These are phyloP conservation scores for Eucalyptus viminalis DNA, from an alignment of 345 rosid genomes.

Conservation along the genomic window DNA sequence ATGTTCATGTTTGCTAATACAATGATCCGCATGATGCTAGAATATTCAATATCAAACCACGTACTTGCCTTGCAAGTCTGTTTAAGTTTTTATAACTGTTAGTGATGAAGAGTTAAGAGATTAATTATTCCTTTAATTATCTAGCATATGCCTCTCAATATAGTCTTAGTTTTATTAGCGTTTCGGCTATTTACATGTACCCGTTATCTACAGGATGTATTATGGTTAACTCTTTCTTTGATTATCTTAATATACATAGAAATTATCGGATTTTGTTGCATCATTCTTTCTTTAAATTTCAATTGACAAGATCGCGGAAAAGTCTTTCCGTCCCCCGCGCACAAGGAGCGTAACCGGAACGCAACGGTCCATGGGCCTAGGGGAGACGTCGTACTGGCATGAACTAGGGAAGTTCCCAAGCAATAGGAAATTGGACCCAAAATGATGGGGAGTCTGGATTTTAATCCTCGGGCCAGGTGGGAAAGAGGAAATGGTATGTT, in stretches of 20 bases:
- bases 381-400: neutral
- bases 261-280: no score
- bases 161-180: neutral
- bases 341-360: neutral
- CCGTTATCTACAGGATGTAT: neutral
- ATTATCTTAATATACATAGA: no score
- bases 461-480: neutral
- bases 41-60: no score
- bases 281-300: no score
- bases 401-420: neutral
- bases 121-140: no score
- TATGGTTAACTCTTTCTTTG: neutral
- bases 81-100: no score
- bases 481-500: neutral
- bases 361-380: neutral
- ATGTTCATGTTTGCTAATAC: no score
- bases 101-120: fast-evolving
- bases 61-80: fast-evolving
- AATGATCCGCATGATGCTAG: neutral
- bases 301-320: no score
- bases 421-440: neutral
- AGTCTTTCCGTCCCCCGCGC: neutral
- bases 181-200: neutral
- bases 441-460: neutral
- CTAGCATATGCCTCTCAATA: no score